Evolutionary conservation across 495 filamentous ascomycete species (phyloP), one percentile per base, ranked within the genome.

Genomic region (Penicillium antarcticum): DNA sequence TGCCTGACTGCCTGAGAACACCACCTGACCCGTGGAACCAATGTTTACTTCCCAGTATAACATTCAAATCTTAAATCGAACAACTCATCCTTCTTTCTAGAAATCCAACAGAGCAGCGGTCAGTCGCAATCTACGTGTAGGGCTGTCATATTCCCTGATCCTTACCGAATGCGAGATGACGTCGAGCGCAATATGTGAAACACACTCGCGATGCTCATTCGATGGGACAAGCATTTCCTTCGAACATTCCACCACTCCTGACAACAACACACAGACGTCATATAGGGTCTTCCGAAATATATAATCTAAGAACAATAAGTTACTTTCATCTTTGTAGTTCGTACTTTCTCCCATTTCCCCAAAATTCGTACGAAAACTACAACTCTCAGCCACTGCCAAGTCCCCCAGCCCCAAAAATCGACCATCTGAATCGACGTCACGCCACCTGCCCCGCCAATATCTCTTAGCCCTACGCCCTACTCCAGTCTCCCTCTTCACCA

Each of bases 401-500:
- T 38, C 33, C 43, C n/a, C 49, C 41, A 54, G 32, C 50, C 46
- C 46, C 42, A 38, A 14, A 21, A 13, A 18, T 40, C 33, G 29
- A 18, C 29, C 19, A 41, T 55, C 52, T 55, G 47, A 51, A 40
- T 48, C 58, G 55, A 58, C 58, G 56, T 60, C 60, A 63, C 62
- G 52, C 60, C 62, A 63, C 62, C 51, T 55, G 52, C 58, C 62
- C 62, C 57, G 62, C 58, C 45, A 42, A 53, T 14, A 46, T 46
- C 41, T 50, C 40, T 45, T 14, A 18, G 19, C 35, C 38, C 16
- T 52, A 29, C 40, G 7, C 18, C 17, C 32, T 5, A n/a, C 7
- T 37, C 36, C 12, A 8, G 31, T 37, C 24, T 51, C 36, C 24
- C 46, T 17, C 49, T 39, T 14, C 49, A 42, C 40, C 53, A 47